Conservation (phyloP, 2,329 filamentous ascomycete genomes). For the Dothidotthia symphoricarpi region DNA sequence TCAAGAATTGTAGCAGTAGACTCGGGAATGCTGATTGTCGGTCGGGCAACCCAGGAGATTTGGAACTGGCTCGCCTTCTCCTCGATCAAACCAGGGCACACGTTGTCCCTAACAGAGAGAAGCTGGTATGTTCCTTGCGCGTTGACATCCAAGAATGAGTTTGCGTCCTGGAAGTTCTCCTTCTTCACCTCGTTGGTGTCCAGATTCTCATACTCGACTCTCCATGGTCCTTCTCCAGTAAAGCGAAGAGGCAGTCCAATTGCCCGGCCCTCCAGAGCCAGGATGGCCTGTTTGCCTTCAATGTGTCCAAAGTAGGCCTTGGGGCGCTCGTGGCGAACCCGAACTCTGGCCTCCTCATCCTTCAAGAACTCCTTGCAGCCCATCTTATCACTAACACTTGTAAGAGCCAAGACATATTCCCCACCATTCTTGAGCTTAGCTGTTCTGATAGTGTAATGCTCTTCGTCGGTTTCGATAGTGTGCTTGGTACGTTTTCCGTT, state of each 20-base stretch:
- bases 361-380: constrained; percentile 84
- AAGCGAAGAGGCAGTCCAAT: constrained; percentile 79
- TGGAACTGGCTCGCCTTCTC: constrained; percentile 70
- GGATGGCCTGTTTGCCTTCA: constrained; percentile 72
- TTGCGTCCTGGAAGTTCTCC: constrained; percentile 56
- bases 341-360: constrained; percentile 73
- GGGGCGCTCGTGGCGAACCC: constrained; percentile 83
- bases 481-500: constrained; percentile 78
- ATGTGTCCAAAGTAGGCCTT: constrained; percentile 81
- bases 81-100: constrained; percentile 81
- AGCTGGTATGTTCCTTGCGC: constrained; percentile 77
- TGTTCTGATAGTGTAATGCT: constrained; percentile 71
- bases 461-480: constrained; percentile 61
- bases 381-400: constrained; percentile 80
- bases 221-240: constrained; percentile 84
- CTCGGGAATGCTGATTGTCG: constrained; percentile 65
- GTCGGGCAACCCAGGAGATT: constrained; percentile 82
- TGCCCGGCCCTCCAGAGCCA: constrained; percentile 72
- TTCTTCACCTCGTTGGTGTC: constrained; percentile 49
- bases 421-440: constrained; percentile 74
- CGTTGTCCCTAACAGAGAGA: constrained; percentile 69
- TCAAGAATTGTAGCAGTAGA: constrained; percentile 57
- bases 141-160: constrained; percentile 67
- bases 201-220: constrained; percentile 69
- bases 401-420: constrained; percentile 83